These are phyloP conservation scores for Stentor roeselii DNA, from an alignment of 73 alveolate species.

Conservation along the genomic window DNA sequence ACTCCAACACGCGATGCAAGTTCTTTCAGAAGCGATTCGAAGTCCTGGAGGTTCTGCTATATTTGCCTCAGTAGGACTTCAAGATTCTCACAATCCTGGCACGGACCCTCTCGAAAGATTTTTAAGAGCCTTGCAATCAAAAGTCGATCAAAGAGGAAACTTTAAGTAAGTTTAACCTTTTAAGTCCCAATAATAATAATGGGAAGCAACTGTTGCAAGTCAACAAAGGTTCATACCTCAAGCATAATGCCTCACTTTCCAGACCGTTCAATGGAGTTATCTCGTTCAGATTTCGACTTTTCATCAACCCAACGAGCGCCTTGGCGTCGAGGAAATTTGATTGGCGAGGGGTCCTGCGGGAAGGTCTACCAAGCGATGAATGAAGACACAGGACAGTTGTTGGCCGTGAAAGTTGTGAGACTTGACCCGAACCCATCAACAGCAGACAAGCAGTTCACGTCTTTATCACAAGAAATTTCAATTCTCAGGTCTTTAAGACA, in stretches of 20 bases:
- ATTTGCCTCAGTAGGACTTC: slow-evolving; percentile 17
- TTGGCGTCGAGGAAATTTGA: too few species aligned
- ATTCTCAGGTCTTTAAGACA: slow-evolving; percentile 40
- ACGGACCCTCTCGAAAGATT: background rate
- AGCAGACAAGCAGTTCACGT: too few species aligned
- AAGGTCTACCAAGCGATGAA: slow-evolving; percentile 76
- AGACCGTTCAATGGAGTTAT: too few species aligned
- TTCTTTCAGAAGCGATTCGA: slow-evolving; percentile 52
- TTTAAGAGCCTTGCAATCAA: background rate
- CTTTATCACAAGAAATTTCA: slow-evolving; percentile 52
- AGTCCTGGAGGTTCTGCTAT: slow-evolving; percentile 24
- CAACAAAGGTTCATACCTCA: too few species aligned
- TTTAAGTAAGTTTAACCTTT: too few species aligned
- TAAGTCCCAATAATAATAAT: too few species aligned
- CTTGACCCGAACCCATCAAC: too few species aligned
- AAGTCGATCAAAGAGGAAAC: background rate
- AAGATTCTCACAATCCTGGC: background rate
- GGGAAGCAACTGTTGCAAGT: too few species aligned
- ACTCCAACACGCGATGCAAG: slow-evolving; percentile 44
- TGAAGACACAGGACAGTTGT: slow-evolving; percentile 48
- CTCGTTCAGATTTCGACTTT: too few species aligned
- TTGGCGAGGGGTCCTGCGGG: slow-evolving; percentile 88
- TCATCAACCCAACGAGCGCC: too few species aligned
- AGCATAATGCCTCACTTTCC: too few species aligned
- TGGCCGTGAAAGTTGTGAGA: slow-evolving; percentile 63